A percentile compares a stretch with the other conserved stretches of the same genome.
phyloP scores from a whole-genome alignment of 805 yeast genomes.

The Zygosaccharomyces pseudorouxii region DNA sequence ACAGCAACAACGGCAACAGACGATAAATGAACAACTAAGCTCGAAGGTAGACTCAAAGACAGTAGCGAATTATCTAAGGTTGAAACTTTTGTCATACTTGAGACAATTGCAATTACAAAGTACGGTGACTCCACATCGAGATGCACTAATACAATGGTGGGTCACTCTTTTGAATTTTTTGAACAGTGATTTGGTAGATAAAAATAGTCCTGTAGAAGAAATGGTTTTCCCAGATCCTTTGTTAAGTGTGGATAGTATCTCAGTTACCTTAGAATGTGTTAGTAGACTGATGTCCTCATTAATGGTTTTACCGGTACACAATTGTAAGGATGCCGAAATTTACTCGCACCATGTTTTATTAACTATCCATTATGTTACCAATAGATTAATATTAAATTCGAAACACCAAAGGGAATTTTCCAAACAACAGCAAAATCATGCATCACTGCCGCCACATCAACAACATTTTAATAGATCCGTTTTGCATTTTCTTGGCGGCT shows the following conservation, averaged over 20 bases:
- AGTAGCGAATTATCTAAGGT: conserved; percentile 16
- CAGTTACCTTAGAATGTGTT: conserved; percentile 34
- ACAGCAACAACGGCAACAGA: conserved; percentile 4
- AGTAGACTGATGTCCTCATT: conserved; percentile 30
- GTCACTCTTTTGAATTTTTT: conserved; percentile 26
- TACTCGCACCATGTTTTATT: conserved; percentile 26
- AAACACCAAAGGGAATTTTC: conserved; percentile 12
- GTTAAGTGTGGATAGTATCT: conserved; percentile 22
- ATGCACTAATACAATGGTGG: conserved; percentile 34
- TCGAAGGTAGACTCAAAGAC: conserved; percentile 6
- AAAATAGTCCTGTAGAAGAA: conserved; percentile 2
- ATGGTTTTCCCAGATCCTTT: conserved; percentile 10
- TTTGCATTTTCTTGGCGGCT: conserved; percentile 16
- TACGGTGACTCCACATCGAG: conserved; percentile 11
- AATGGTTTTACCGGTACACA: conserved; percentile 15
- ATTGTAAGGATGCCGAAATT: conserved; percentile 17
- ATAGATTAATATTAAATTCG: conserved; percentile 25
- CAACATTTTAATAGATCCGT: not conserved
- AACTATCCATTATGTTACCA: conserved; percentile 29
- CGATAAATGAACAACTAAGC: conserved; percentile 1
- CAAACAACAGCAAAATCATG: not conserved
- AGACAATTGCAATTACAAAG: conserved; percentile 12
- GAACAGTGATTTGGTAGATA: conserved; percentile 16
- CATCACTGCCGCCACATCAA: not conserved
- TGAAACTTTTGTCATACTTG: conserved; percentile 16